phyloP scores from a whole-genome alignment of 2,329 filamentous ascomycete species.

The Sarocladium strictum region DNA sequence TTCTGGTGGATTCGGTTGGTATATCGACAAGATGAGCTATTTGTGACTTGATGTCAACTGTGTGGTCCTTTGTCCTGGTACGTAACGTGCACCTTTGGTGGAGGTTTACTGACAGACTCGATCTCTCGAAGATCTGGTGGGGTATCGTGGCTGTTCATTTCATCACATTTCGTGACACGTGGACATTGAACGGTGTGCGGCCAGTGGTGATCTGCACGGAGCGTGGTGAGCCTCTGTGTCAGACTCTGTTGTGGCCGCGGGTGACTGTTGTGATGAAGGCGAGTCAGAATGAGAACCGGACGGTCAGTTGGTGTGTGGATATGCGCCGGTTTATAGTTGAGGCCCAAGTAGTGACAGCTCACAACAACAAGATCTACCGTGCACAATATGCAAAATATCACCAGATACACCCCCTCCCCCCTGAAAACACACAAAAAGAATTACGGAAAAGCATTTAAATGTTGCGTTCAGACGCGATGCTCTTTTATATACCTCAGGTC shows the following conservation, averaged over 20 bases:
- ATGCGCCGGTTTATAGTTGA: background rate
- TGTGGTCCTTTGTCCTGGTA: background rate
- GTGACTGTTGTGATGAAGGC: background rate
- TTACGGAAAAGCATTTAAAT: no score
- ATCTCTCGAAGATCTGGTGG: conserved; percentile 2
- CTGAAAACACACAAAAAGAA: no score
- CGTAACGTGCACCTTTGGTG: background rate
- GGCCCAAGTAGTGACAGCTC: no score
- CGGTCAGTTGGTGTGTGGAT: background rate
- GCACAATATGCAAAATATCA: no score
- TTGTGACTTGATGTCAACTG: background rate
- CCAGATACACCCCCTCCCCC: no score
- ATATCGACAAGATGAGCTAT: conserved; percentile 46
- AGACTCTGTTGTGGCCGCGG: background rate
- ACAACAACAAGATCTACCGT: background rate
- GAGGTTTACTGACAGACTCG: background rate
- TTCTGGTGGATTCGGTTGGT: conserved; percentile 43
- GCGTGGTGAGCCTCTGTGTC: background rate
- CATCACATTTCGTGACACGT: conserved; percentile 5
- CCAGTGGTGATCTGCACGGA: background rate
- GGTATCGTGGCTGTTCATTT: conserved; percentile 6
- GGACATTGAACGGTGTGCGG: background rate
- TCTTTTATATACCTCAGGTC: no score
- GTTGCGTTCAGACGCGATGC: no score
- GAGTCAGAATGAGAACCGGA: background rate